A percentile compares a stretch with the other conserved stretches of the same genome.
Conservation (phyloP, 179 eudicot genomes). For the Amaranthus tricolor region DNA sequence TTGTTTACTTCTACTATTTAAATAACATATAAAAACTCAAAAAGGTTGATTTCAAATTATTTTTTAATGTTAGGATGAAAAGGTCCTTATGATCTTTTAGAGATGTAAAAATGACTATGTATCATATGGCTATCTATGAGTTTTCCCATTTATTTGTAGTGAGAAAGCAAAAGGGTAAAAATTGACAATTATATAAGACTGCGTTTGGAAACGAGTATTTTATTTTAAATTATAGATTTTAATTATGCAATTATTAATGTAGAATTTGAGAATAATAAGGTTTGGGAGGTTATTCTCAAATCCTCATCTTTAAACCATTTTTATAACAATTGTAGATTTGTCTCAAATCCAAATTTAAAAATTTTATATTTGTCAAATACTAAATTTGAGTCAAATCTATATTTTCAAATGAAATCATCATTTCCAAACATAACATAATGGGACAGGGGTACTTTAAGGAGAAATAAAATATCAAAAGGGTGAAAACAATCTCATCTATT, state of each 20-base stretch:
- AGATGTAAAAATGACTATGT: slow-evolving; percentile 19
- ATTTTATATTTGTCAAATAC: too few species aligned
- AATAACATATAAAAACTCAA: slow-evolving; percentile 19
- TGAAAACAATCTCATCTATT: slow-evolving; percentile 44
- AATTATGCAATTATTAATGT: too few species aligned
- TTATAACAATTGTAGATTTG: too few species aligned
- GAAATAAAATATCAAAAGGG: slow-evolving; percentile 37
- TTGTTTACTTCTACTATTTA: slow-evolving; percentile 14
- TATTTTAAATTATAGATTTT: too few species aligned
- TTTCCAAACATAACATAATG: neutral
- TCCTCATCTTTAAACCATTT: too few species aligned
- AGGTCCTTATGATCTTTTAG: slow-evolving; percentile 14
- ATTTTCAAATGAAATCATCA: neutral
- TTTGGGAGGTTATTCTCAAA: too few species aligned
- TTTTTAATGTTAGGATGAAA: slow-evolving; percentile 19
- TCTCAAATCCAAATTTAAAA: too few species aligned
- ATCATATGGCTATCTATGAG: neutral
- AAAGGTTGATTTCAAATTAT: slow-evolving; percentile 23
- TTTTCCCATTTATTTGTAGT: slow-evolving; percentile 7
- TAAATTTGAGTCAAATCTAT: too few species aligned
- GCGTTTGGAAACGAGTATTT: too few species aligned
- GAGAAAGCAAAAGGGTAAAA: neutral
- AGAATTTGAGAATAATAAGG: too few species aligned
- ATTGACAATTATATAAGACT: slow-evolving; percentile 1
- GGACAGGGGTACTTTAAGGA: slow-evolving; percentile 16